Evolutionary conservation across 352 stramenopile genomes (phyloP), one percentile per base, ranked within the genome.

Genomic region (Phytopythium mirpurense): DNA sequence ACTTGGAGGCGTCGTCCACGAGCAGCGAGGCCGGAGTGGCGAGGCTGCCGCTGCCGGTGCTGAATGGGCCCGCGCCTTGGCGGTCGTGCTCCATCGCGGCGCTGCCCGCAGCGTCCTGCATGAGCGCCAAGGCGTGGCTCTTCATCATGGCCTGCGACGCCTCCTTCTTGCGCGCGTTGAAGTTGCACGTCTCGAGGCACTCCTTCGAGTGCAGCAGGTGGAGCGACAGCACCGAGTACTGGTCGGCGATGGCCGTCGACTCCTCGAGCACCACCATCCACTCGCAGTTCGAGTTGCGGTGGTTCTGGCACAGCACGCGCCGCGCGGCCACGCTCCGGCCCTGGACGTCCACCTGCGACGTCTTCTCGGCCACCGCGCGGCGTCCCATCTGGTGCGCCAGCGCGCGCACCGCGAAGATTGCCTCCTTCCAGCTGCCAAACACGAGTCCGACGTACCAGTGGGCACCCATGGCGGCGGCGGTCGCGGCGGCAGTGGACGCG

Each of bases 181-280:
- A 89, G 48, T 89, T 86, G 54, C 74, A 78, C n/a, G 76, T 89
- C 53, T 89, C 78, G 18, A 89, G 58, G 36, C 78, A 89, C 54
- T 89, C 78, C 50, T 80, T 87, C 27, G 78, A 87, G 60, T 89
- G 78, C 46, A 80, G 34, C 32, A 86, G 47, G 36, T 70, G 60
- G 60, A 86, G 73, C 12, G 74, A 79, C 1, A 87, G 58, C 38
- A 87, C 74, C 1, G 68, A 70, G 60, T 73, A 87, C 15, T 63
- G 65, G 11, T 85, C 75, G 6, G 56, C 68, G 10, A 51, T 63
- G 29, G 70, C 50, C 4, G 43, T 38, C 18, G 68, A 68, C 51
- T 87, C 72, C 29, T 87, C 74, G 23, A 89, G 58, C 57, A 79
- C 60, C 15, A 89, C 60, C 57, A 72, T 77, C 78, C 76, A 87